Conservation (phyloP, 75 land plant genomes). For the Gnetum montanum region DNA sequence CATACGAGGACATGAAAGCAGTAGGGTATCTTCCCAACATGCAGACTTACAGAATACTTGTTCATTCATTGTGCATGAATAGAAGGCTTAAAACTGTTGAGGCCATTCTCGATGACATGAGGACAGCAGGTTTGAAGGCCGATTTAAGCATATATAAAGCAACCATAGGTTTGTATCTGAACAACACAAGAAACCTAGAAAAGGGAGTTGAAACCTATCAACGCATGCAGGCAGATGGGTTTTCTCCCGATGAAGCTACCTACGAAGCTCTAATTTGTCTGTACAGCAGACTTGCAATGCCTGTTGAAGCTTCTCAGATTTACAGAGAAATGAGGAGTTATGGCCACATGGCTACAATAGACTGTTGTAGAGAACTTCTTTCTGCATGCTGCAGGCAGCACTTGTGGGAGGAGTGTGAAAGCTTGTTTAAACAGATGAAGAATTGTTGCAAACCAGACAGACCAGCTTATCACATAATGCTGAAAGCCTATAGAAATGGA, state of each 20-base stretch:
- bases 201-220: slow-evolving; percentile 44
- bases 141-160: slow-evolving; percentile 64
- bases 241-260: slow-evolving; percentile 53
- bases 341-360: slow-evolving; percentile 51
- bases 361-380: slow-evolving; percentile 59
- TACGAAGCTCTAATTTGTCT: slow-evolving; percentile 59
- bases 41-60: slow-evolving; percentile 60
- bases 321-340: slow-evolving; percentile 48
- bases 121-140: slow-evolving; percentile 65
- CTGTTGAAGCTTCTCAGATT: slow-evolving; percentile 63
- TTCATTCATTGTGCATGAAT: slow-evolving; percentile 40
- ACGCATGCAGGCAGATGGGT: slow-evolving; percentile 37
- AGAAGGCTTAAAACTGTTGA: slow-evolving; percentile 60
- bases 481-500: slow-evolving; percentile 71
- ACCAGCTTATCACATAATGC: slow-evolving; percentile 69
- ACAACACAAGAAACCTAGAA: slow-evolving; percentile 34
- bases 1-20: slow-evolving; percentile 69
- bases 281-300: slow-evolving; percentile 64
- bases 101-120: slow-evolving; percentile 63
- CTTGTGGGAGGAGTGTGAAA: slow-evolving; percentile 53
- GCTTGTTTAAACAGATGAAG: slow-evolving; percentile 44
- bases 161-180: slow-evolving; percentile 56
- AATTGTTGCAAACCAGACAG: slow-evolving; percentile 51
- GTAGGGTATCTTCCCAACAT: slow-evolving; percentile 75
- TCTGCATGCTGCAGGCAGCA: slow-evolving; percentile 56